Percentiles rank a stretch among this genome's conserved stretches.
phyloP scores from a whole-genome alignment of 179 eudicot species.

The Beta macrorhiza region DNA sequence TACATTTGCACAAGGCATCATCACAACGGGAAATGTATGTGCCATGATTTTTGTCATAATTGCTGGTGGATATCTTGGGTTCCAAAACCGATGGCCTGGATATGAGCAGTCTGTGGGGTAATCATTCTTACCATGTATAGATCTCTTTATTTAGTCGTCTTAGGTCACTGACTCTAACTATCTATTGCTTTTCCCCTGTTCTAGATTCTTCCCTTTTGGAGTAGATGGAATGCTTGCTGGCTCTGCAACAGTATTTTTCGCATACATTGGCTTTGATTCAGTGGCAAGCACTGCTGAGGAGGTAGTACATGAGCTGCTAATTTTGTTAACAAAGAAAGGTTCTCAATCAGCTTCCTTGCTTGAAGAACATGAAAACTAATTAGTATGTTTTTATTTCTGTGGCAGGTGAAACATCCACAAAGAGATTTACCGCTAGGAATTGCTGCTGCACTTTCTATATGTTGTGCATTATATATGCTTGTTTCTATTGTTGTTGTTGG shows the following conservation, averaged over 20 bases:
- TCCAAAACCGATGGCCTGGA: conserved; percentile 88
- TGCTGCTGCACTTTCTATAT: conserved; percentile 72
- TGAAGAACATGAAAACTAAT: background rate
- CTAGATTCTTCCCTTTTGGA: conserved; percentile 78
- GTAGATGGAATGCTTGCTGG: conserved; percentile 97
- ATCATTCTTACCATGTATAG: background rate
- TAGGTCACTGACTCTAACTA: background rate
- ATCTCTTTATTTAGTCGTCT: background rate
- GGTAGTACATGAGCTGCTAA: conserved; percentile 34
- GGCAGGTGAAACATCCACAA: conserved; percentile 89
- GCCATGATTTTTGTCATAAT: conserved; percentile 83
- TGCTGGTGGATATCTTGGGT: conserved; percentile 88
- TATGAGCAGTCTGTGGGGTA: conserved; percentile 82
- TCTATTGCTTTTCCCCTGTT: background rate
- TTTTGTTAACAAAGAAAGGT: background rate
- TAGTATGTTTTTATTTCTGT: background rate
- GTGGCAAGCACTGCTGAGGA: conserved; percentile 98
- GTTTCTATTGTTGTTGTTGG: conserved; percentile 92
- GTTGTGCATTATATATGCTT: conserved; percentile 82
- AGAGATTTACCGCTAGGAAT: conserved; percentile 90
- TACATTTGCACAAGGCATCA: conserved; percentile 69
- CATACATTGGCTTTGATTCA: conserved; percentile 91
- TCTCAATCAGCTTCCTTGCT: conserved; percentile 7
- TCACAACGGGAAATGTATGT: conserved; percentile 74
- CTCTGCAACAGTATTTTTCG: conserved; percentile 92